Conservation (phyloP, 495 filamentous ascomycete species). For the Tuber melanosporum region DNA sequence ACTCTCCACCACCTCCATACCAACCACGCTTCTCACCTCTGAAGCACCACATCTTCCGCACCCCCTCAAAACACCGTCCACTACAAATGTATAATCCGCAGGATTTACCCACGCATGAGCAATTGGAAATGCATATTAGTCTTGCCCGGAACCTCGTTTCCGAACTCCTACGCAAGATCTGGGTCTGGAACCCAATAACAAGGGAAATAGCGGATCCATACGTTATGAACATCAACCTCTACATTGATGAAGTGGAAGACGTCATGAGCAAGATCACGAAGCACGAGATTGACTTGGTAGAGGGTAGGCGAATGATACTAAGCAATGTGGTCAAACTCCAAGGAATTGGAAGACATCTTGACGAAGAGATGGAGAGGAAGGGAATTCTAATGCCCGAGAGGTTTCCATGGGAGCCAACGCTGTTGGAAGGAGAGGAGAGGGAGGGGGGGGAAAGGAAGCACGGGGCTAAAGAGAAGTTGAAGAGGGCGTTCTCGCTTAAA, state of each 20-base stretch:
- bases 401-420: background rate
- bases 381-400: background rate
- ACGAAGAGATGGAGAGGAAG: background rate
- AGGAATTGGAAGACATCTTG: background rate
- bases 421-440: background rate
- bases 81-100: background rate
- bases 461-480: background rate
- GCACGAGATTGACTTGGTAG: background rate
- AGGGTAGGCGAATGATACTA: background rate
- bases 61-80: background rate
- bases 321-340: background rate
- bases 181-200: background rate
- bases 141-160: background rate
- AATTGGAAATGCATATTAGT: background rate
- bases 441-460: background rate
- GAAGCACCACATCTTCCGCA: background rate
- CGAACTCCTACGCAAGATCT: background rate
- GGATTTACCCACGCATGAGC: background rate
- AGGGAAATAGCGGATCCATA: background rate
- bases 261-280: background rate
- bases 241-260: background rate
- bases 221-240: slow-evolving; percentile 4
- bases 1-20: background rate
- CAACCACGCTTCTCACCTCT: background rate
- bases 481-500: background rate